Evolutionary conservation across 1,284 basidiomycete species (phyloP), one percentile per base, ranked within the genome.

Genomic region (Ceratobasidium sp.): DNA sequence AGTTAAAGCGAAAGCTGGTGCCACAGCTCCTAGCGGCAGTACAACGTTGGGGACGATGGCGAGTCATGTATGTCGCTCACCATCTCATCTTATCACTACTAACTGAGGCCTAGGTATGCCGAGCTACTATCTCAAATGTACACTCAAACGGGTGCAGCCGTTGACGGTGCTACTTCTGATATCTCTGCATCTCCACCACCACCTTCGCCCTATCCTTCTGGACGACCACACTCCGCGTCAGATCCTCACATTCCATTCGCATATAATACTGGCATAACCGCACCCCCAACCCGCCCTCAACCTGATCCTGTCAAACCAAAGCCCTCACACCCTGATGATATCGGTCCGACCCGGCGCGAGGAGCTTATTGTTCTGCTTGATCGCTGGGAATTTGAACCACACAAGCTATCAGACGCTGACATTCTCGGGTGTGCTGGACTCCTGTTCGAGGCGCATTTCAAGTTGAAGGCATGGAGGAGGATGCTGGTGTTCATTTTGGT

Each of bases 371-470:
- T 83, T 23, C 83, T 85, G 0, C 84, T 97, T 9, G 88, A 91
- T 74, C 85, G 83, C 9, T 97, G 95, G 95, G 83, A 91, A 75
- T 97, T 97, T 79, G 90, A 95, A 76, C 94, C 95, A 1, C 91
- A 93, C 79, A 86, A 86, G 60, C 85, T 96, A 34, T 85, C 87
- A 4, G 88, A 93, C 67, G 89, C 91, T 67, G 92, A 97, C 78
- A 84, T 94, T 16, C 83, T 92, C n/a, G 86, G 88, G 28, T 93
- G 92, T 77, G 89, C 92, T 0, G 86, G 92, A 74, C 84, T 97
- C 74, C 81, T 97, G 21, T 97, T 85, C 64, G 84, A 85, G 75
- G 79, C 79, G 76, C 82, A 2, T 76, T 84, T 55, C 78, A 79
- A 52, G 80, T 91, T 71, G 89, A 94, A 75, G 91, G 92, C 36